A percentile compares a stretch with the other conserved stretches of the same genome.
Evolutionary conservation across 495 filamentous ascomycete genomes (phyloP).

Genomic region (Evernia prunastri): DNA sequence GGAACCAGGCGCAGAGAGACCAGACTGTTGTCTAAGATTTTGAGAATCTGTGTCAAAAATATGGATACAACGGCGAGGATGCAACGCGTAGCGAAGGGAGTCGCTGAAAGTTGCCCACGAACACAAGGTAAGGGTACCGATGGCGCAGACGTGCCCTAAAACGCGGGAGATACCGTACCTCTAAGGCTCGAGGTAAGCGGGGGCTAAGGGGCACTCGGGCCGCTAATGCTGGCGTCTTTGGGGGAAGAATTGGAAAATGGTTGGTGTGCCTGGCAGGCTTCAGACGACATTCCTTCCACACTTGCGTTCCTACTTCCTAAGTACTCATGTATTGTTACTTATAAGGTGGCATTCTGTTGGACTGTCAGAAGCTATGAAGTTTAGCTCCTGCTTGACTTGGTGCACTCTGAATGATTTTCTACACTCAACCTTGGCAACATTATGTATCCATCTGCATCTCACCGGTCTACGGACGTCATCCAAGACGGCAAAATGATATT

Average conservation of each 20-base stretch:
- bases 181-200: no score
- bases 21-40: no score
- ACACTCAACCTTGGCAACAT: neutral
- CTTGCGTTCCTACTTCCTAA: no score
- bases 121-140: no score
- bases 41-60: no score
- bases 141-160: neutral
- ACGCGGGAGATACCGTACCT: neutral
- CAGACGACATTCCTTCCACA: neutral
- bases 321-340: no score
- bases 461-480: neutral
- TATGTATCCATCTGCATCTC: neutral
- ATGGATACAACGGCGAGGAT: no score
- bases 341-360: neutral
- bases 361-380: neutral
- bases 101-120: neutral
- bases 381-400: neutral
- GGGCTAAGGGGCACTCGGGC: neutral
- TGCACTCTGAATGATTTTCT: neutral
- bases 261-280: neutral
- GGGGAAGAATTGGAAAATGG: neutral
- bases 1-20: neutral
- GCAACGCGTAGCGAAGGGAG: neutral
- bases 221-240: neutral
- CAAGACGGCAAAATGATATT: neutral